Conservation (phyloP, 1,284 basidiomycete species). For the Fomes fomentarius region DNA sequence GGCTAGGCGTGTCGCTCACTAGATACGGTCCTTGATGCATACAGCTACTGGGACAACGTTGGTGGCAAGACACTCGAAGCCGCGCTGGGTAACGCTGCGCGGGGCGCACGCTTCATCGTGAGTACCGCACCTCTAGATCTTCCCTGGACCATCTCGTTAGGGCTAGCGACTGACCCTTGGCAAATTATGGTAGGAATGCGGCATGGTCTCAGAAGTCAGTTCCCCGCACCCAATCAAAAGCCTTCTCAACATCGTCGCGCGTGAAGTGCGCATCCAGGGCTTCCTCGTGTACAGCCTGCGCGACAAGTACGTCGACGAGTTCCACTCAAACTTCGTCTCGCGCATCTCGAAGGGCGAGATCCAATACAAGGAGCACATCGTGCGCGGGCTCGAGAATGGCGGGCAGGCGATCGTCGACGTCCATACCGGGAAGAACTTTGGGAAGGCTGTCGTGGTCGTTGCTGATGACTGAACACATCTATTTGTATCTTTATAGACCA, state of each 20-base stretch:
- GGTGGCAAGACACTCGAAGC: conserved; percentile 70
- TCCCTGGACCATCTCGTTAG: too few species aligned
- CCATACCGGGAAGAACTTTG: conserved; percentile 59
- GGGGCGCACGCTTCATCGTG: conserved; percentile 57
- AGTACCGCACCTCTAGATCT: too few species aligned
- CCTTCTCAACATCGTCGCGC: conserved; percentile 44
- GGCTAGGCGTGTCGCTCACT: too few species aligned
- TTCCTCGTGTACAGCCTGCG: conserved; percentile 54
- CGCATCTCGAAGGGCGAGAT: conserved; percentile 60
- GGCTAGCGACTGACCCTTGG: too few species aligned
- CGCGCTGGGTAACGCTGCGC: conserved; percentile 53
- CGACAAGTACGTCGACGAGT: conserved; percentile 42
- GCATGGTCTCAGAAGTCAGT: conserved; percentile 38
- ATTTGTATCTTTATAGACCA: too few species aligned
- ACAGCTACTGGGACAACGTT: conserved; percentile 58
- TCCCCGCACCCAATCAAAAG: conserved; percentile 34
- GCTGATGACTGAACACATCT: conserved; percentile 43
- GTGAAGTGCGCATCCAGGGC: conserved; percentile 59
- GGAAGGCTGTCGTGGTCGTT: conserved; percentile 58
- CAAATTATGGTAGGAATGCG: too few species aligned
- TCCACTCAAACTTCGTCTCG: conserved; percentile 54
- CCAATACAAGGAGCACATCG: conserved; percentile 59
- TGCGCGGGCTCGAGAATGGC: conserved; percentile 53
- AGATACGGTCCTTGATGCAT: too few species aligned
- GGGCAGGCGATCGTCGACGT: conserved; percentile 56